phyloP scores from a whole-genome alignment of 179 eudicot genomes.

The Pouteria campechiana region DNA sequence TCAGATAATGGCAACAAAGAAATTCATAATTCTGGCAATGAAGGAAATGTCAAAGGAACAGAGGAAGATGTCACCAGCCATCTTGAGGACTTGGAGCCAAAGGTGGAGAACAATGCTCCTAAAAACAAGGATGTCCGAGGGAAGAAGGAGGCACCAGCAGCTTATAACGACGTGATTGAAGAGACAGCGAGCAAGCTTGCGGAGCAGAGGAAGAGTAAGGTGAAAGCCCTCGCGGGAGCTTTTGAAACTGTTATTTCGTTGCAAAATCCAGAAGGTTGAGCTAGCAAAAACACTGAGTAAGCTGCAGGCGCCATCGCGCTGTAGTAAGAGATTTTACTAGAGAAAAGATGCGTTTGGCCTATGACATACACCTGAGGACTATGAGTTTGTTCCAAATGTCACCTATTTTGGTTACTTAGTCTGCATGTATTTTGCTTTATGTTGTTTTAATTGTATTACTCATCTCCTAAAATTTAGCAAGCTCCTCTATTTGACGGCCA shows the following conservation, averaged over 20 bases:
- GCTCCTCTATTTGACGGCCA: no score
- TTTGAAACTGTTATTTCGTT: constrained; percentile 62
- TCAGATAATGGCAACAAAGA: background rate
- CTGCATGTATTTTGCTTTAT: no score
- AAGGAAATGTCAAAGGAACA: background rate
- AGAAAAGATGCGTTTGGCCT: no score
- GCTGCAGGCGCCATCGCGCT: no score
- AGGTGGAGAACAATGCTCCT: constrained; percentile 1
- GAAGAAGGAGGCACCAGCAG: constrained; percentile 28
- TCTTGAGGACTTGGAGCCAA: background rate
- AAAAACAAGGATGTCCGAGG: constrained; percentile 2
- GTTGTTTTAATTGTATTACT: no score
- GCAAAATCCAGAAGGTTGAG: constrained; percentile 30
- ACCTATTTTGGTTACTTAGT: no score
- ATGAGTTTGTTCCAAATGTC: no score
- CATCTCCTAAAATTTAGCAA: no score
- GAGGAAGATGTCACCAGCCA: constrained; percentile 2
- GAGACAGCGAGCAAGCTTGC: constrained; percentile 41
- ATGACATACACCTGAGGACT: no score
- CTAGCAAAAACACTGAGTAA: no score
- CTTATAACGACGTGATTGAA: constrained; percentile 54
- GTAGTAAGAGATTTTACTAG: no score
- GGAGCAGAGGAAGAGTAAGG: constrained; percentile 44
- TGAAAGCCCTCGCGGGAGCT: constrained; percentile 64
- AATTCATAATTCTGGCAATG: constrained; percentile 1